Evolutionary conservation across 192 early-diverging fungal species (phyloP).

Genomic region (Phycomyces blakesleeanus): DNA sequence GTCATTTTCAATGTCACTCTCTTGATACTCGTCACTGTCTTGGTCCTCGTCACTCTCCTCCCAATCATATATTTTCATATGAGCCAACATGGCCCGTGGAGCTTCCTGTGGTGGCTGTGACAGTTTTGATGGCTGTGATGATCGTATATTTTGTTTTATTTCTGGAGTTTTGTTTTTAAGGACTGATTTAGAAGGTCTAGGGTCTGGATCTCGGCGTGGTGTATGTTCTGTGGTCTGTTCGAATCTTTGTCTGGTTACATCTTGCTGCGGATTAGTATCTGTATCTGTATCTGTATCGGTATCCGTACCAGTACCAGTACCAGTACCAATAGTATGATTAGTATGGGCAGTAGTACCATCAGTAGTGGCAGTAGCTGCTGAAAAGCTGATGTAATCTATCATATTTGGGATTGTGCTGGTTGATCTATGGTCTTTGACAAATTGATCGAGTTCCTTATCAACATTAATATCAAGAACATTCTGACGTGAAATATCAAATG

Average conservation of each 20-base stretch:
- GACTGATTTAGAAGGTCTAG: not conserved
- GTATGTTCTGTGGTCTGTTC: not conserved
- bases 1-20: too few relatives aligned
- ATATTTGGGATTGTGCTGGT: slow-evolving; percentile 5
- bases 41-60: slow-evolving; percentile 5
- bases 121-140: not conserved
- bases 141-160: not conserved
- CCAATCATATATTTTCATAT: slow-evolving; percentile 12
- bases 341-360: too few relatives aligned
- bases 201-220: too few relatives aligned
- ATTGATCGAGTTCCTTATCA: slow-evolving; percentile 9
- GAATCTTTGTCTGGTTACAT: not conserved
- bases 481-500: not conserved
- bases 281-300: too few relatives aligned
- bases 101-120: too few relatives aligned
- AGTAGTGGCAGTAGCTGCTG: too few relatives aligned
- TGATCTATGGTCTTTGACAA: slow-evolving; percentile 7
- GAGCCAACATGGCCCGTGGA: not conserved
- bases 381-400: slow-evolving; percentile 9
- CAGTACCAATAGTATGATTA: too few relatives aligned
- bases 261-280: not conserved
- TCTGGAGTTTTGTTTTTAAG: not conserved
- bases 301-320: too few relatives aligned
- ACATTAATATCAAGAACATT: slow-evolving; percentile 1
- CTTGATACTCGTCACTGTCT: slow-evolving; percentile 1